Conservation (phyloP, 2,329 filamentous ascomycete genomes). For the Dactylella cylindrospora region DNA sequence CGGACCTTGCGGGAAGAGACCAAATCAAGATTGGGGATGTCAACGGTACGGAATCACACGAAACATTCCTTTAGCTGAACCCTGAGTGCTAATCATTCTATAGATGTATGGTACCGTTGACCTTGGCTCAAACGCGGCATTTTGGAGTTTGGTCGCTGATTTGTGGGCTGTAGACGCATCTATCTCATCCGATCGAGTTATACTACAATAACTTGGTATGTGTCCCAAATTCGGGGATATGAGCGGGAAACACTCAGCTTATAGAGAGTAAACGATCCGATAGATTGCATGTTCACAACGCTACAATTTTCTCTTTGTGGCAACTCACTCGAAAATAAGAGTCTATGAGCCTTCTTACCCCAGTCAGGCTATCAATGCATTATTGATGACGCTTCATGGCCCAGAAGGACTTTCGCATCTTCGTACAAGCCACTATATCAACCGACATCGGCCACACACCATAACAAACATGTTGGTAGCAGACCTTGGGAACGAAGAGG, state of each 20-base stretch:
- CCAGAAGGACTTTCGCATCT: slow-evolving; percentile 50
- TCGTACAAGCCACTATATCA: slow-evolving; percentile 59
- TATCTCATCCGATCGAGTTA: slow-evolving; percentile 19
- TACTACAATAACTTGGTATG: slow-evolving; percentile 36
- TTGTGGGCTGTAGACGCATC: slow-evolving; percentile 9
- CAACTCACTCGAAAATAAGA: slow-evolving; percentile 61
- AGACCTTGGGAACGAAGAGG: slow-evolving; percentile 68
- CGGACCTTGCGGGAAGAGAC: slow-evolving; percentile 16
- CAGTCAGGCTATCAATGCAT: slow-evolving; percentile 57
- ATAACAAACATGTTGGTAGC: slow-evolving; percentile 71
- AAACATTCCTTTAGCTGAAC: slow-evolving; percentile 14
- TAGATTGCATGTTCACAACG: slow-evolving; percentile 48
- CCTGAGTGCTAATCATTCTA: neutral
- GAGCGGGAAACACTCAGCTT: neutral
- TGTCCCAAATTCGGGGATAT: neutral
- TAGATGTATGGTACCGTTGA: neutral
- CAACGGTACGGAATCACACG: neutral
- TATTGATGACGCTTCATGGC: slow-evolving; percentile 59
- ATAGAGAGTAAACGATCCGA: too few species aligned
- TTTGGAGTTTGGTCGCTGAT: too few species aligned
- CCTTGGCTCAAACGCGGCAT: neutral
- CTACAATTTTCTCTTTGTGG: slow-evolving; percentile 56
- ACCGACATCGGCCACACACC: slow-evolving; percentile 59
- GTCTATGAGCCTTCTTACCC: slow-evolving; percentile 59
- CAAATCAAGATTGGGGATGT: neutral